These are phyloP conservation scores for Corylus heterophylla DNA, from an alignment of 306 rosid genomes.

Conservation along the genomic window DNA sequence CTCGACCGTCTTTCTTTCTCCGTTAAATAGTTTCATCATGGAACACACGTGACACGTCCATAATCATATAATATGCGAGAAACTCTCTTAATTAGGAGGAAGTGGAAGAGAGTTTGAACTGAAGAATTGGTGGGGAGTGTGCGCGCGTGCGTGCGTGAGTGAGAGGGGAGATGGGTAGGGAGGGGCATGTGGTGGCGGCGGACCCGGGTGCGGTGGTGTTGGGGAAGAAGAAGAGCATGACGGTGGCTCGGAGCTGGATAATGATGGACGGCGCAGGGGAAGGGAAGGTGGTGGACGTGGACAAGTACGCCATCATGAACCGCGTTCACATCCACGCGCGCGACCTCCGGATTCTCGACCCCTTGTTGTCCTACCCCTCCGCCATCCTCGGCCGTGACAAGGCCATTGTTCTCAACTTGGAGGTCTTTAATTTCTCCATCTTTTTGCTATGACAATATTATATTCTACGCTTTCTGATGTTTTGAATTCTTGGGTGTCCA, in stretches of 20 bases:
- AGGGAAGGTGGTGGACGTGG: slow-evolving; percentile 69
- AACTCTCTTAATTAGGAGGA: too few species aligned
- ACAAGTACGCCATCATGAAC: slow-evolving; percentile 88
- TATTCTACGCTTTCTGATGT: neutral
- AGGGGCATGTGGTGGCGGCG: slow-evolving; percentile 69
- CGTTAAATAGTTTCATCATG: too few species aligned
- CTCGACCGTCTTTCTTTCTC: too few species aligned
- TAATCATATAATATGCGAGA: too few species aligned
- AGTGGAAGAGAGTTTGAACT: too few species aligned
- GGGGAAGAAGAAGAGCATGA: slow-evolving; percentile 65
- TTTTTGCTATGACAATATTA: neutral
- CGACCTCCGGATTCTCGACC: slow-evolving; percentile 92
- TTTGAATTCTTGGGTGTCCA: slow-evolving; percentile 38
- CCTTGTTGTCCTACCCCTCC: slow-evolving; percentile 86
- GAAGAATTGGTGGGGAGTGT: too few species aligned
- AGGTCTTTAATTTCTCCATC: slow-evolving; percentile 37
- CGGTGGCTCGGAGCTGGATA: slow-evolving; percentile 77
- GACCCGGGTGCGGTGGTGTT: slow-evolving; percentile 57
- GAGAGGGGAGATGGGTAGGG: slow-evolving; percentile 62
- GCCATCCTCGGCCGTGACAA: slow-evolving; percentile 85
- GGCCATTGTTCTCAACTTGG: slow-evolving; percentile 93
- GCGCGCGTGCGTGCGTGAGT: slow-evolving; percentile 6
- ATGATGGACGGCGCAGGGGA: slow-evolving; percentile 58
- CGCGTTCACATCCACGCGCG: slow-evolving; percentile 90
- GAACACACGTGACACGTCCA: too few species aligned